Evolutionary conservation across 2,329 filamentous ascomycete species (phyloP).

Genomic region (Cordyceps javanica): DNA sequence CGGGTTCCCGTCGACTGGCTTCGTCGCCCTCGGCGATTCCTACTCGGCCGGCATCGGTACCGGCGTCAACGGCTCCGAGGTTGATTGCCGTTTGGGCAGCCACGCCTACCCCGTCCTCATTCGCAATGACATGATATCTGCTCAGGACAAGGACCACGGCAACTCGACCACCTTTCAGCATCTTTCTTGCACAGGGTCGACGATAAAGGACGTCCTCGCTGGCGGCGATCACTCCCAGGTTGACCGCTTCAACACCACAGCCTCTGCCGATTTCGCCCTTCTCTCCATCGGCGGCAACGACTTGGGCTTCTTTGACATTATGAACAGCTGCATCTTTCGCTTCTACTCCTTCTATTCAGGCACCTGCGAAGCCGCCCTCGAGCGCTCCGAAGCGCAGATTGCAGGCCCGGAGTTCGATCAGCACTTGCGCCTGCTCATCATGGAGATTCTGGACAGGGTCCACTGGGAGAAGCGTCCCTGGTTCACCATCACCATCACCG

Average conservation of each 20-base stretch:
- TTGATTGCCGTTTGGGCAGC: conserved; percentile 35
- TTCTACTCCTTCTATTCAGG: conserved; percentile 44
- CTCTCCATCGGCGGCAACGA: conserved; percentile 45
- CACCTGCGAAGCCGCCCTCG: conserved; percentile 36
- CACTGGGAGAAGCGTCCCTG: conserved; percentile 38
- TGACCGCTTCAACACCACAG: conserved; percentile 32
- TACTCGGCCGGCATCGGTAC: conserved; percentile 45
- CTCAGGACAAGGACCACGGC: conserved; percentile 16
- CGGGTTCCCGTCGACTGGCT: conserved; percentile 22
- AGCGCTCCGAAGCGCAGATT: conserved; percentile 27
- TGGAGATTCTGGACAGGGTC: conserved; percentile 37
- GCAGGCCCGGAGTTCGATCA: conserved; percentile 31
- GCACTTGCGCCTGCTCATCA: conserved; percentile 32
- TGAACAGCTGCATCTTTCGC: conserved; percentile 44
- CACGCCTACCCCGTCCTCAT: conserved; percentile 38
- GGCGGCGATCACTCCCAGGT: conserved; percentile 34
- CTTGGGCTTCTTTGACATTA: conserved; percentile 43
- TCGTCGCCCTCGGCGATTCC: conserved; percentile 40
- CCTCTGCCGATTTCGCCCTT: conserved; percentile 35
- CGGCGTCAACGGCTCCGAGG: conserved; percentile 32
- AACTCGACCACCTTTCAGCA: conserved; percentile 33
- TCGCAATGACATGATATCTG: conserved; percentile 27
- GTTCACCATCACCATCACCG: conserved; percentile 39
- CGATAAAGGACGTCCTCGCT: conserved; percentile 32
- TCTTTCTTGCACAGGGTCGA: conserved; percentile 42